Evolutionary conservation across 2,329 filamentous ascomycete genomes (phyloP).

Genomic region (Ilyonectria sp.): DNA sequence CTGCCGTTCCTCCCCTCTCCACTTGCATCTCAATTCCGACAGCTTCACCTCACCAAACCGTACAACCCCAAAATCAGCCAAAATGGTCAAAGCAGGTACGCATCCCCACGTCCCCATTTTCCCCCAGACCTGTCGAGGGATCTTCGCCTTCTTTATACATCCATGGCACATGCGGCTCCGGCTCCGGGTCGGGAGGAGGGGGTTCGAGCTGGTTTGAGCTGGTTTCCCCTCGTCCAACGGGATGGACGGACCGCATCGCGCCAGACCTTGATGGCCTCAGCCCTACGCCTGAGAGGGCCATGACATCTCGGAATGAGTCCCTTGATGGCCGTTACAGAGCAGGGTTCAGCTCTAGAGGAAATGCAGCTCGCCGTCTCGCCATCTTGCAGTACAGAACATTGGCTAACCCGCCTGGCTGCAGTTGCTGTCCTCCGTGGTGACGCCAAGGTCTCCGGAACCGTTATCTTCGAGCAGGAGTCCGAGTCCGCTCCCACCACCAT

Average conservation of each 20-base stretch:
- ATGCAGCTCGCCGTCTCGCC: conserved; percentile 4
- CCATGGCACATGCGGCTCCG: conserved; percentile 29
- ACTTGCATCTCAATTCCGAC: conserved; percentile 41
- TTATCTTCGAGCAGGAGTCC: conserved; percentile 93
- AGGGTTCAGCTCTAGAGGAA: conserved; percentile 21
- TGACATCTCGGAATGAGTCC: conserved; percentile 43
- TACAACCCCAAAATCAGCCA: conserved; percentile 67
- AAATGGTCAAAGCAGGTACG: conserved; percentile 99
- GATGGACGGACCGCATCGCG: conserved; percentile 41
- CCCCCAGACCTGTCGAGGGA: conserved; percentile 28
- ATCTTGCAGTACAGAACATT: conserved; percentile 14
- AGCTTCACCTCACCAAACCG: conserved; percentile 34
- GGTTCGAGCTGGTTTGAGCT: conserved; percentile 72
- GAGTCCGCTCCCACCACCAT: conserved; percentile 89
- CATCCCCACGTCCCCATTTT: conserved; percentile 16
- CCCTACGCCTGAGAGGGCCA: conserved; percentile 29
- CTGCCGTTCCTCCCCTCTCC: conserved; percentile 43
- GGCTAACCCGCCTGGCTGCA: conserved; percentile 58
- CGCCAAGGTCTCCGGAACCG: conserved; percentile 93
- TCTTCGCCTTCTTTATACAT: conserved; percentile 47
- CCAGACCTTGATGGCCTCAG: conserved; percentile 62
- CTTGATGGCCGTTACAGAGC: conserved; percentile 50
- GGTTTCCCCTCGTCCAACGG: conserved; percentile 59
- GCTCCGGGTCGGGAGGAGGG: conserved; percentile 33
- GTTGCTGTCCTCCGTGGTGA: conserved; percentile 98